Evolutionary conservation across 805 yeast species (phyloP).

Genomic region (Suhomyces sp.): DNA sequence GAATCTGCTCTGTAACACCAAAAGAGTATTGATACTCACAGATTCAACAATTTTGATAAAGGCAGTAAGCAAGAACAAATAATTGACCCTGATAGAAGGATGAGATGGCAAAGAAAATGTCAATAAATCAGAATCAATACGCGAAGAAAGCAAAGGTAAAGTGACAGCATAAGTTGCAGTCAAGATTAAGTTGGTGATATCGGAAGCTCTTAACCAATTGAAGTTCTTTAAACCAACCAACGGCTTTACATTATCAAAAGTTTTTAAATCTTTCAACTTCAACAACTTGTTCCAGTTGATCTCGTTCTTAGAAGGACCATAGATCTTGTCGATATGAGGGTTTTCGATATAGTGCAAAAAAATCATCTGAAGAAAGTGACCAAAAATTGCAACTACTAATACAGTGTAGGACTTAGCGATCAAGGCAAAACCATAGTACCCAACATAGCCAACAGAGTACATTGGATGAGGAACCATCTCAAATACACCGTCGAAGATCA

Average conservation of each 20-base stretch:
- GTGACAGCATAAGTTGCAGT: constrained; percentile 41
- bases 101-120: constrained; percentile 24
- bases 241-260: constrained; percentile 44
- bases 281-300: constrained; percentile 34
- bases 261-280: constrained; percentile 48
- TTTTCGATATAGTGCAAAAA: constrained; percentile 74
- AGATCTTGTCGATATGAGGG: constrained; percentile 83
- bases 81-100: constrained; percentile 19
- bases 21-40: constrained; percentile 46
- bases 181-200: constrained; percentile 47
- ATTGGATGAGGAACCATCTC: constrained; percentile 91
- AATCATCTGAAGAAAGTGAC: constrained; percentile 74
- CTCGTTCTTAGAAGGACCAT: constrained; percentile 48
- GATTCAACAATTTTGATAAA: constrained; percentile 50
- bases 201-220: constrained; percentile 61
- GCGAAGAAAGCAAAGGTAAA: constrained; percentile 30
- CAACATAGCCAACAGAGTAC: constrained; percentile 87
- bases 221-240: constrained; percentile 63
- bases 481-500: constrained; percentile 84
- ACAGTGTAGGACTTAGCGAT: constrained; percentile 73
- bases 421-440: constrained; percentile 80
- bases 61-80: constrained; percentile 41
- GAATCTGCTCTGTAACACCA: constrained; percentile 56
- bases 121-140: not conserved
- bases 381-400: constrained; percentile 64